Evolutionary conservation across 78 protist genomes (phyloP).

Genomic region (Anaeramoeba flamelloides): DNA sequence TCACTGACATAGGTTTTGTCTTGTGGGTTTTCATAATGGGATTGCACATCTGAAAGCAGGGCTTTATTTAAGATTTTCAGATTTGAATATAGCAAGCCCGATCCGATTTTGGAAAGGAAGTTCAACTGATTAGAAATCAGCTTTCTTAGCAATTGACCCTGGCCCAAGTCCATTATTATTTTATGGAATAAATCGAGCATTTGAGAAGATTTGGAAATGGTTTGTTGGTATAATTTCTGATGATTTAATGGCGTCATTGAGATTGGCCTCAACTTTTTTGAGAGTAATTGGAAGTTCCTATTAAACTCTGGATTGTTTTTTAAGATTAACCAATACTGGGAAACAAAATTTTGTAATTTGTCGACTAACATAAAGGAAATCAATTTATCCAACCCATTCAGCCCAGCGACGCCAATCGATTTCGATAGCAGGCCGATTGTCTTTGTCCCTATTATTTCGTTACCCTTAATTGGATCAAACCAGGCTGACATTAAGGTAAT

Average conservation of each 20-base stretch:
- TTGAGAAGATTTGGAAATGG: too few relatives aligned
- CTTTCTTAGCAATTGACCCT: conserved; percentile 55
- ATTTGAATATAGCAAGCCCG: background rate
- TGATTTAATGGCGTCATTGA: too few relatives aligned
- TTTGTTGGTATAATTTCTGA: too few relatives aligned
- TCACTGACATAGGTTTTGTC: too few relatives aligned
- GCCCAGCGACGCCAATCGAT: conserved; percentile 44
- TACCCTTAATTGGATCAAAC: conserved; percentile 19
- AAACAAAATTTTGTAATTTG: conserved; percentile 40
- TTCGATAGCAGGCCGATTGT: conserved; percentile 33
- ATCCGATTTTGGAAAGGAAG: too few relatives aligned
- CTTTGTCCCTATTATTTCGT: conserved; percentile 43
- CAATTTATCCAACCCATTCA: conserved; percentile 54
- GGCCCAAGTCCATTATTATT: conserved; percentile 35
- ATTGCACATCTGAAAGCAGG: conserved; percentile 10
- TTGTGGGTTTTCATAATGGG: conserved; percentile 12
- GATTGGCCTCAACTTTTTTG: too few relatives aligned
- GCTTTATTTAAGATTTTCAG: conserved; percentile 7
- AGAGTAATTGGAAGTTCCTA: too few relatives aligned
- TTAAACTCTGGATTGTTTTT: too few relatives aligned
- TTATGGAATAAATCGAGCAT: too few relatives aligned
- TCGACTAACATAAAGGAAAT: conserved; percentile 55
- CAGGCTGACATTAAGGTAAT: conserved; percentile 36
- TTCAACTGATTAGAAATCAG: conserved; percentile 43
- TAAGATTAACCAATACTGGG: too few relatives aligned